Conservation (phyloP, 768 basidiomycete genomes). For the Wakefieldia striispora region DNA sequence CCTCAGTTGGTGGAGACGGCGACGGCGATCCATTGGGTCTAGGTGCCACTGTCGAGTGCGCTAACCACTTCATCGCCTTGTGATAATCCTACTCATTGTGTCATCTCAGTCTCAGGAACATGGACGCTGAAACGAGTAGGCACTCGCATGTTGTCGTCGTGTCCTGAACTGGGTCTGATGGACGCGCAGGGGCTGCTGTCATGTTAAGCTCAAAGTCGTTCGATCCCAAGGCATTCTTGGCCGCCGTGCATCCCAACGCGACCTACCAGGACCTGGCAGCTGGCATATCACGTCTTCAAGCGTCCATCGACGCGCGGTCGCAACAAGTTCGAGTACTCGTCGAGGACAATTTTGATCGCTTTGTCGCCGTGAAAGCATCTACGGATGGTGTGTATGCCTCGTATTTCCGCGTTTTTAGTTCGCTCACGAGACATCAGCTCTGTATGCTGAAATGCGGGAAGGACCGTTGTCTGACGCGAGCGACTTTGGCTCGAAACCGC, state of each 20-base stretch:
- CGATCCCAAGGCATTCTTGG: conserved; percentile 92
- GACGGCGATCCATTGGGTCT: conserved; percentile 82
- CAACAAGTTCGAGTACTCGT: conserved; percentile 94
- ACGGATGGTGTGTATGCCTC: conserved; percentile 68
- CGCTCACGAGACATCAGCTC: conserved; percentile 46
- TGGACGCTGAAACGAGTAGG: conserved; percentile 77
- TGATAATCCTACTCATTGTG: neutral
- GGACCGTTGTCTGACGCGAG: conserved; percentile 72
- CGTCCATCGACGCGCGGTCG: conserved; percentile 85
- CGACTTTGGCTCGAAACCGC: conserved; percentile 79
- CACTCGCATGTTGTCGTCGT: conserved; percentile 10
- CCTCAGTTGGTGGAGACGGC: conserved; percentile 54
- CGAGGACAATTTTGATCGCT: conserved; percentile 97
- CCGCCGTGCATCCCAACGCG: conserved; percentile 89
- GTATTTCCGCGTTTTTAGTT: neutral
- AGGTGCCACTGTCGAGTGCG: conserved; percentile 60
- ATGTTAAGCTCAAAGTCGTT: conserved; percentile 91
- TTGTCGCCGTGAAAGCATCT: conserved; percentile 94
- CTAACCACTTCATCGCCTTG: neutral
- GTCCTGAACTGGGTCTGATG: conserved; percentile 7
- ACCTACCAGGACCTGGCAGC: conserved; percentile 87
- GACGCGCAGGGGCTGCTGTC: conserved; percentile 65
- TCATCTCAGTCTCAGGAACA: conserved; percentile 50
- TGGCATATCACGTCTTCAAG: conserved; percentile 71
- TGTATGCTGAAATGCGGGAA: conserved; percentile 92